Base-by-base conservation (phyloP, 1,284 basidiomycete species). In the Vanrija pseudolonga region DNA sequence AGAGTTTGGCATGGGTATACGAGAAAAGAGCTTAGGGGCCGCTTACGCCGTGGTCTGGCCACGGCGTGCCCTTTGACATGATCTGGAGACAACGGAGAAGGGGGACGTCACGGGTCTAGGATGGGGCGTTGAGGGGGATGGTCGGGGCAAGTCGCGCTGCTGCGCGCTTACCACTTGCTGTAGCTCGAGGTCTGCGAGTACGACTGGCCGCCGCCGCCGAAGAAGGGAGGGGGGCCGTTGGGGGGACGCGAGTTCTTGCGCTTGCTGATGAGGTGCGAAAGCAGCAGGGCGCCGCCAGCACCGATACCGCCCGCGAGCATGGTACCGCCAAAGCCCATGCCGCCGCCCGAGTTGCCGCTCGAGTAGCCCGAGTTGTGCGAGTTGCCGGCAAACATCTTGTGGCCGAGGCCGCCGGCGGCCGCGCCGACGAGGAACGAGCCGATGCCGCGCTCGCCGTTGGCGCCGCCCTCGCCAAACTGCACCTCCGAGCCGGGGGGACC, bases 391-490 rank as follows among this genome's bases (percentile, higher is more conserved):
- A 32, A 32, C 9, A 43, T 49, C 53, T 55, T 50, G 42, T 50
- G 44, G 19, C 49, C 49, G 11, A 51, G 32, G 26, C 60, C 60
- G 22, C 64, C 54, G 41, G 45, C 50, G 1, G 46, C 54, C 6
- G 46, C 50, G 37, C 48, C 48, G 45, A 45, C 48, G 32, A 45
- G 19, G 20, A 40, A 40, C 32, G 32, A 32, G 12, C 32, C 32
- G 32, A 55, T 39, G 22, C 65, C 62, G 11, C 60, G 62, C 19
- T 56, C 53, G 43, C 52, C 63, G 24, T 39, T 39, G 24, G 50
- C 54, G 7, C 20, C 55, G 26, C 23, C 55, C 22, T 32, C 32
- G 32, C 32, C 32, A 12, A 32, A 32, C 32, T 32, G 49, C 32
- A 41, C 26, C 44, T 18, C 32, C 40, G 24, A 23, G 20, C 43